These are phyloP conservation scores for Cicer arietinum DNA, from an alignment of 306 rosid genomes.

Conservation along the genomic window DNA sequence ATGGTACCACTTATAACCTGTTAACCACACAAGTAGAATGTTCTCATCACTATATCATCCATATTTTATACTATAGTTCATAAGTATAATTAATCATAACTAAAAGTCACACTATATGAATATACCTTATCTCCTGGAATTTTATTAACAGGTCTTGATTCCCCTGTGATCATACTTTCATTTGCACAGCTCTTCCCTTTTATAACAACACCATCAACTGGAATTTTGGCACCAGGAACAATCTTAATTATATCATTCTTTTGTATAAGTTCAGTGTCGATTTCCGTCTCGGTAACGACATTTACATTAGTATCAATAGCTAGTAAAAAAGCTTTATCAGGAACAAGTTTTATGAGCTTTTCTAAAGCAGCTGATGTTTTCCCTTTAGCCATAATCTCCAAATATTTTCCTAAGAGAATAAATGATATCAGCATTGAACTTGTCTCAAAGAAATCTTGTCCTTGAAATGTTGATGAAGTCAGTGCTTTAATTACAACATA, in stretches of 20 bases:
- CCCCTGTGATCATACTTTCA: slow-evolving; percentile 99
- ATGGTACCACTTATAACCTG: slow-evolving; percentile 94
- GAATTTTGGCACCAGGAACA: slow-evolving; percentile 85
- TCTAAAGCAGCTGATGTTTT: slow-evolving; percentile 93
- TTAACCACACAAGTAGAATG: slow-evolving; percentile 35
- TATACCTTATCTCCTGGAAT: slow-evolving; percentile 81
- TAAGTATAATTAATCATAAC: not conserved
- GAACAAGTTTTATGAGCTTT: slow-evolving; percentile 89
- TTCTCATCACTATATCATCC: slow-evolving; percentile 5
- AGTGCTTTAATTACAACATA: slow-evolving; percentile 72
- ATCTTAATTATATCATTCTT: slow-evolving; percentile 80
- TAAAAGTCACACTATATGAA: not conserved
- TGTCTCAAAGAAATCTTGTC: slow-evolving; percentile 96
- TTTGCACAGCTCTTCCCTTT: slow-evolving; percentile 90
- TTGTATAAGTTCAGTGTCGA: slow-evolving; percentile 81
- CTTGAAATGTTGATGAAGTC: slow-evolving; percentile 74
- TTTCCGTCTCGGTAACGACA: slow-evolving; percentile 69
- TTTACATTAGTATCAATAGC: slow-evolving; percentile 64
- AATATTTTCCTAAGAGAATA: slow-evolving; percentile 87
- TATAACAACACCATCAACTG: slow-evolving; percentile 83
- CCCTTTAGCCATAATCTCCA: slow-evolving; percentile 95
- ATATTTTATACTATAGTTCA: not conserved
- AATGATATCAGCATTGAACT: slow-evolving; percentile 97
- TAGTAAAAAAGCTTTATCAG: slow-evolving; percentile 76
- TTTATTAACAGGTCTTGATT: slow-evolving; percentile 77